Base-by-base conservation (phyloP, 179 eudicot genomes). In the Camellia oleifera region DNA sequence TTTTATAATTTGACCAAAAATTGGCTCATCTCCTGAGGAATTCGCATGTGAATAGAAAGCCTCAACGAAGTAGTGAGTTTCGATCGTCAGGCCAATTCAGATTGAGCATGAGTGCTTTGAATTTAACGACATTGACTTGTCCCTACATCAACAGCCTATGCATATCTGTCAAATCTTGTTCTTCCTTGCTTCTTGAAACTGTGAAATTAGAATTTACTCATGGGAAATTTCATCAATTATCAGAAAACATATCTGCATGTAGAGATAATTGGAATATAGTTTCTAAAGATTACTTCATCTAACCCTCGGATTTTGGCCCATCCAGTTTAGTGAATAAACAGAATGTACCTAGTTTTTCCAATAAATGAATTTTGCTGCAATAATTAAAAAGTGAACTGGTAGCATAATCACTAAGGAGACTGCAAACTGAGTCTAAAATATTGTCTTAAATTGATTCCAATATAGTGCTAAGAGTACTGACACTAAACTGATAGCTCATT, bases 201-300 rank as follows among this genome's bases (percentile, higher is more conserved):
- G n/a, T 72, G 58, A 72, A 52, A 60, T 20, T 7, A 64, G 68
- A 64, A 64, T 64, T 7, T 61, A 15, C 1, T 67, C 2, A 42
- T 23, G 32, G 68, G 8, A 20, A 64, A 64, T 11, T 20, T 64
- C 68, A 64, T 7, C 68, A 20, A 23, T 18, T 20, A 23, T 18
- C 13, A 67, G 50, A 42, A 48, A 6, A 18, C 5, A 42, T 11
- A 64, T 26, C 20, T 60, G 69, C 4, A 20, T 10, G 2, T 8
- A 10, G 69, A 64, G 13, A 23, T 23, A 23, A 64, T 7, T 67
- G 17, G n/a, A 40, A 67, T 32, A 67, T 3, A 67, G 48, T 67
- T 64, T 57, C 65, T 14, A 20, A 4, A 74, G 11, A 56, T 74
- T 75, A 75, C 17, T 60, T 45, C 66, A 75, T 75, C 53, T 45